These are phyloP conservation scores for Entomortierella lignicola DNA, from an alignment of 192 early-diverging fungal species.

Conservation along the genomic window DNA sequence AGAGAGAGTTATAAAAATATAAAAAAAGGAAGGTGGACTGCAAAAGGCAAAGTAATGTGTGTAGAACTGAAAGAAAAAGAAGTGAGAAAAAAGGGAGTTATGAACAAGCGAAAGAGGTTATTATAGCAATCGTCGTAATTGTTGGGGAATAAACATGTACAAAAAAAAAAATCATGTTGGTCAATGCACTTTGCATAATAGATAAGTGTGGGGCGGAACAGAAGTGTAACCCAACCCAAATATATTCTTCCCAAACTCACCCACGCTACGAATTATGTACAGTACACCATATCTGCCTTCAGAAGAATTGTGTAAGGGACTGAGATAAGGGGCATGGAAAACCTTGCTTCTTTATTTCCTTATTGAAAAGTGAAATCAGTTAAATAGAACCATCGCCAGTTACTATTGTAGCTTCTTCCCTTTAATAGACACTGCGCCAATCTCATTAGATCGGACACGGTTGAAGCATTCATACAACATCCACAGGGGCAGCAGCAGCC, in stretches of 20 bases:
- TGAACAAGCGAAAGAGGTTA: neutral
- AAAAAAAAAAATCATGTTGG: neutral
- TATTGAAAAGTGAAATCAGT: no score
- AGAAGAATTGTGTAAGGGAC: no score
- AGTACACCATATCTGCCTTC: no score
- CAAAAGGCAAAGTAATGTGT: slow-evolving; percentile 5
- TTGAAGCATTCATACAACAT: slow-evolving; percentile 63
- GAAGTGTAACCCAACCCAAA: neutral
- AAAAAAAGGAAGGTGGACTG: neutral
- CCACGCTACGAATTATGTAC: slow-evolving; percentile 15
- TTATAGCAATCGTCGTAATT: neutral
- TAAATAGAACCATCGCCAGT: neutral
- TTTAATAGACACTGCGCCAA: neutral
- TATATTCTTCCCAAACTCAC: neutral
- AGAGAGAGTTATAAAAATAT: neutral
- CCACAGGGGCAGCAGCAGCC: slow-evolving; percentile 69
- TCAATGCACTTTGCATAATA: slow-evolving; percentile 18
- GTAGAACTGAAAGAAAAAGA: neutral
- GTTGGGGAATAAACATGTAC: neutral
- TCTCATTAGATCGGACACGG: slow-evolving; percentile 35
- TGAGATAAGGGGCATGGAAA: no score
- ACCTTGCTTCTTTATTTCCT: neutral
- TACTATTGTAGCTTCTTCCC: slow-evolving; percentile 20
- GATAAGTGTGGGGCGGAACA: slow-evolving; percentile 10
- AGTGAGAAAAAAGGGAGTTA: neutral